Conservation (phyloP, 768 basidiomycete species). For the Tephrocybe sp. region DNA sequence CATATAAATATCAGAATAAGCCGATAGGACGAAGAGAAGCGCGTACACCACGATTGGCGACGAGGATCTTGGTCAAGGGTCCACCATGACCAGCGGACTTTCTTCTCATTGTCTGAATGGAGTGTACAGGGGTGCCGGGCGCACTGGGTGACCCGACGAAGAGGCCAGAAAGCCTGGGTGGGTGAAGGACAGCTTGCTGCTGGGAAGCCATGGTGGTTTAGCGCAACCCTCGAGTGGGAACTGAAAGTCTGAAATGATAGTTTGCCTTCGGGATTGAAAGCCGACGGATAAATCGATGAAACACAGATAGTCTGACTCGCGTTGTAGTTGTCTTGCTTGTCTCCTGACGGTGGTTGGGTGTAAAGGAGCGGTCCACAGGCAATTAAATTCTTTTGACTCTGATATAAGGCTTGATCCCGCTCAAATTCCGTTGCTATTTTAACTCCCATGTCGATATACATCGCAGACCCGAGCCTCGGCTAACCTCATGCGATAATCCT, state of each 20-base stretch:
- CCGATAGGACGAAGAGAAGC: slow-evolving; percentile 8
- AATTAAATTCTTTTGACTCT: too few species aligned
- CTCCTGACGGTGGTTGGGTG: too few species aligned
- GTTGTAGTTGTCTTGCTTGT: too few species aligned
- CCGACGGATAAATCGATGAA: too few species aligned
- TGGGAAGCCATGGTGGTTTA: slow-evolving; percentile 41
- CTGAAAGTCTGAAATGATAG: slow-evolving; percentile 3
- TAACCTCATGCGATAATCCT: too few species aligned
- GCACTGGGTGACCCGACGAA: slow-evolving; percentile 75
- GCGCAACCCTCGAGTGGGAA: slow-evolving; percentile 8
- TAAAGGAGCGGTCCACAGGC: too few species aligned
- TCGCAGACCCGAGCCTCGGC: too few species aligned
- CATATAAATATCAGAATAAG: slow-evolving; percentile 5
- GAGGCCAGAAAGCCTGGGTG: slow-evolving; percentile 69
- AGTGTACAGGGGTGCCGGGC: slow-evolving; percentile 85
- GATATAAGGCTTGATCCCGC: too few species aligned
- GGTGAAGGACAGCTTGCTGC: slow-evolving; percentile 52
- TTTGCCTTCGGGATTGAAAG: slow-evolving; percentile 13
- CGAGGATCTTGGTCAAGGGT: slow-evolving; percentile 87
- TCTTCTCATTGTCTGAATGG: slow-evolving; percentile 87
- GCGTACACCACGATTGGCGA: slow-evolving; percentile 88
- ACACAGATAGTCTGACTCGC: too few species aligned
- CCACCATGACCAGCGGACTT: slow-evolving; percentile 91
- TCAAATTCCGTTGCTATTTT: too few species aligned
- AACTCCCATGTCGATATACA: too few species aligned